Evolutionary conservation across 257 asterid species (phyloP).

Genomic region (Coffea canephora): DNA sequence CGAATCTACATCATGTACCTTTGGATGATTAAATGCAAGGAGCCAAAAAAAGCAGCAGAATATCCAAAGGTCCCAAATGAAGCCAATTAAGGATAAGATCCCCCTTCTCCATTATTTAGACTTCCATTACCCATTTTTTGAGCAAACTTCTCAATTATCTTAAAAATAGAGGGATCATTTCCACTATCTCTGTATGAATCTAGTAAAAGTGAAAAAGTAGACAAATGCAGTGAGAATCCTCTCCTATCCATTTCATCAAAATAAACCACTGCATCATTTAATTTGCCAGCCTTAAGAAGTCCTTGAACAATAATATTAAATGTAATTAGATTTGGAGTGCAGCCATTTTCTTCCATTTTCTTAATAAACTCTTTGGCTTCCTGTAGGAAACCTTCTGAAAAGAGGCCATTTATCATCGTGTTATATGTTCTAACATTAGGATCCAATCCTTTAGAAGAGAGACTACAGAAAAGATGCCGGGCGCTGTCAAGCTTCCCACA

Average conservation of each 20-base stretch:
- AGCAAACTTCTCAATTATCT: neutral
- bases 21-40: conserved; percentile 11
- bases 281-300: neutral
- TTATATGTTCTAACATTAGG: too few relatives aligned
- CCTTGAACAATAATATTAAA: conserved; percentile 14
- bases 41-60: too few relatives aligned
- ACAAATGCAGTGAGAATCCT: conserved; percentile 3
- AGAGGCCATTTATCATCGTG: too few relatives aligned
- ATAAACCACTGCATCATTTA: neutral
- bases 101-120: neutral
- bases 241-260: conserved; percentile 21
- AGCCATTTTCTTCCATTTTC: neutral
- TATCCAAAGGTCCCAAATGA: too few relatives aligned
- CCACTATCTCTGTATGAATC: neutral
- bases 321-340: neutral
- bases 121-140: too few relatives aligned
- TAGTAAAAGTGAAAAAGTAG: neutral
- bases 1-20: conserved; percentile 1
- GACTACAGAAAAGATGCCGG: too few relatives aligned
- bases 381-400: too few relatives aligned
- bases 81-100: neutral
- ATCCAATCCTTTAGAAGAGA: too few relatives aligned
- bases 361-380: neutral
- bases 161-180: neutral
- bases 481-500: too few relatives aligned